Evolutionary conservation across 2,329 filamentous ascomycete species (phyloP), one percentile per base, ranked within the genome.

Genomic region (Cercospora nicotianae): DNA sequence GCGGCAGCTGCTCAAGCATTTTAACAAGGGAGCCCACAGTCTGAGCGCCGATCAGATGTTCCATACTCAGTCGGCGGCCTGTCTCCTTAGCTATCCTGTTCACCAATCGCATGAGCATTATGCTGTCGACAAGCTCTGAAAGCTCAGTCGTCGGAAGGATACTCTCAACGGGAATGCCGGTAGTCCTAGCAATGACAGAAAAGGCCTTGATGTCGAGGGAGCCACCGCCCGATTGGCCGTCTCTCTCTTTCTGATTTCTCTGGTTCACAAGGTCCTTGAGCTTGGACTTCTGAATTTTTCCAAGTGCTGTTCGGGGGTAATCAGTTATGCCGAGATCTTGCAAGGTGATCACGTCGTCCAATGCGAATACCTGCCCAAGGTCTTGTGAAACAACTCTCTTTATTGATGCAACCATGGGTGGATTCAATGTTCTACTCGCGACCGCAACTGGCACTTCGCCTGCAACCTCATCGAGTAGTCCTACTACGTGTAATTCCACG

Each of bases 361-460:
- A 64, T 3, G 58, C 64, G 33, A 65, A 68, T 9, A 63, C 3
- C 8, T 60, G 53, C 3, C 69, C 69, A 16, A 71, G 53, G 3
- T 42, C 10, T 1, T 58, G 60, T 3, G 42, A 33, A 16, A 71
- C 66, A 4, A 58, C 55, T 2, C 67, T 33, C 13, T 62, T 33
- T 13, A 72, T 51, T 13, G 45, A 12, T 42, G 53, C 33, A 42
- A 18, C 45, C 4, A 39, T 28, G 12, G 16, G n/a, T 18, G 42
- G 9, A 26, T 61, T 20, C 18, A 16, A n/a, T 9, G 20, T 12
- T 2, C 9, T 10, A 12, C 13, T 63, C 9, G 69, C 23, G 39
- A 73, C 33, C 3, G 69, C 71, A 12, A 73, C 55, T 5, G 71
- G 71, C 9, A 73, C 70, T 59, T 71, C 67, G 0, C 71, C 71